Evolutionary conservation across 2,329 filamentous ascomycete species (phyloP).

Genomic region (Cytospora chrysosperma): DNA sequence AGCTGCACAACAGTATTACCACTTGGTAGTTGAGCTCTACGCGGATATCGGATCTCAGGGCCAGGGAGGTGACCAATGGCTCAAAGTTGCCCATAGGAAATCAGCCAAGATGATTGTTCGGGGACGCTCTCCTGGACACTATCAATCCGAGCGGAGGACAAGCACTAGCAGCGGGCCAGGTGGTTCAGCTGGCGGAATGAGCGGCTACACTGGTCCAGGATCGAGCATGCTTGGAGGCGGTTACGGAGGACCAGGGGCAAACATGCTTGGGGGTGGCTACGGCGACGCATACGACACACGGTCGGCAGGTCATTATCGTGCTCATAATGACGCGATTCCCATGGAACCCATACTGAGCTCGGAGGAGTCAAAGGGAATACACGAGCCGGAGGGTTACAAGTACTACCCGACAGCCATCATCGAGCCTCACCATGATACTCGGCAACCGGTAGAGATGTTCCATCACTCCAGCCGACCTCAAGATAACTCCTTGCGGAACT

Average conservation of each 20-base stretch:
- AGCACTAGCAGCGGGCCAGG: constrained; percentile 67
- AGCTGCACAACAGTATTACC: constrained; percentile 89
- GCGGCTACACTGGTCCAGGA: constrained; percentile 41
- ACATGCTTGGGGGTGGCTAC: constrained; percentile 42
- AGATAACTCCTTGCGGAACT: constrained; percentile 33
- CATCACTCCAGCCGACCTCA: constrained; percentile 36
- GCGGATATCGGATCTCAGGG: constrained; percentile 59
- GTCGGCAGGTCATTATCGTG: constrained; percentile 40
- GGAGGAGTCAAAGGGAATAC: constrained; percentile 52
- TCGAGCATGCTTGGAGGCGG: constrained; percentile 41
- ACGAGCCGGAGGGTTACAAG: constrained; percentile 51
- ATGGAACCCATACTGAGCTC: constrained; percentile 51
- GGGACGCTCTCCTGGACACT: constrained; percentile 78
- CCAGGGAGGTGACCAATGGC: constrained; percentile 51
- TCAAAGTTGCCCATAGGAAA: constrained; percentile 70
- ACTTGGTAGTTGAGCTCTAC: constrained; percentile 82
- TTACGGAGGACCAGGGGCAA: constrained; percentile 37
- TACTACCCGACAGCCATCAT: constrained; percentile 55
- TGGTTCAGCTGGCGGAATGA: constrained; percentile 62
- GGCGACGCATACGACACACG: constrained; percentile 41
- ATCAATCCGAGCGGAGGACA: constrained; percentile 67
- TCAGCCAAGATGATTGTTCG: constrained; percentile 86
- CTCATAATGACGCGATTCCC: constrained; percentile 50
- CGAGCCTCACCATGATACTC: constrained; percentile 45
- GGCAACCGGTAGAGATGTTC: constrained; percentile 50